These are phyloP conservation scores for Avena insularis DNA, from an alignment of 176 grass and related monocot genomes.

Conservation along the genomic window DNA sequence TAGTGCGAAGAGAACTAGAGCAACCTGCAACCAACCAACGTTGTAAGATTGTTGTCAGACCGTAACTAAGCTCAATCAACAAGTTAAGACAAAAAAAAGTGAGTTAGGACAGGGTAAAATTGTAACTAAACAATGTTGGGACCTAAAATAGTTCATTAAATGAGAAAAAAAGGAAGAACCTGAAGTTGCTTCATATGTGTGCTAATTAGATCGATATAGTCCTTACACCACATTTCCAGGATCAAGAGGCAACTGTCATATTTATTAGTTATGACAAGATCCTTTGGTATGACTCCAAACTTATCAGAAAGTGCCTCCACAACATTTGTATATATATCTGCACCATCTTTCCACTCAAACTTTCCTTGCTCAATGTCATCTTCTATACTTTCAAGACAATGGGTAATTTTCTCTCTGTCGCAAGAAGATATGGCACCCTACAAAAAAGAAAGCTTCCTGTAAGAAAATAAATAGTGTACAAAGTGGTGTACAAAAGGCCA, in stretches of 20 bases:
- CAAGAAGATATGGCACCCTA: constrained; percentile 6
- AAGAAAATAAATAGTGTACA: constrained; percentile 9
- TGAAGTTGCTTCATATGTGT: background rate
- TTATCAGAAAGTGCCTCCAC: background rate
- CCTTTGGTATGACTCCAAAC: constrained; percentile 6
- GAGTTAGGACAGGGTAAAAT: background rate
- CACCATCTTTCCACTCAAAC: background rate
- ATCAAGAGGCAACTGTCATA: background rate
- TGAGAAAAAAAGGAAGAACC: background rate
- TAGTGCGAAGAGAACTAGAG: constrained; percentile 17
- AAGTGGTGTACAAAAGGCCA: background rate
- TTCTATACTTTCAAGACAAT: constrained; percentile 7
- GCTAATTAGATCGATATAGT: background rate
- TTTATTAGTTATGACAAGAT: constrained; percentile 1
- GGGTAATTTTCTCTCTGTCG: background rate
- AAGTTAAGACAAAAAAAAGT: background rate
- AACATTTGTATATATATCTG: background rate
- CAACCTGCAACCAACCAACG: background rate
- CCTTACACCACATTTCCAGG: constrained; percentile 13
- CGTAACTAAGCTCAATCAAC: background rate
- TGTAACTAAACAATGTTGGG: background rate
- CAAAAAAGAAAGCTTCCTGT: background rate
- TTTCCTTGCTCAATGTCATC: constrained; percentile 5
- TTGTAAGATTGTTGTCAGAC: background rate
- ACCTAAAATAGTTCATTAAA: background rate